Base-by-base conservation (phyloP, 768 basidiomycete species). In the Suillus weaverae region DNA sequence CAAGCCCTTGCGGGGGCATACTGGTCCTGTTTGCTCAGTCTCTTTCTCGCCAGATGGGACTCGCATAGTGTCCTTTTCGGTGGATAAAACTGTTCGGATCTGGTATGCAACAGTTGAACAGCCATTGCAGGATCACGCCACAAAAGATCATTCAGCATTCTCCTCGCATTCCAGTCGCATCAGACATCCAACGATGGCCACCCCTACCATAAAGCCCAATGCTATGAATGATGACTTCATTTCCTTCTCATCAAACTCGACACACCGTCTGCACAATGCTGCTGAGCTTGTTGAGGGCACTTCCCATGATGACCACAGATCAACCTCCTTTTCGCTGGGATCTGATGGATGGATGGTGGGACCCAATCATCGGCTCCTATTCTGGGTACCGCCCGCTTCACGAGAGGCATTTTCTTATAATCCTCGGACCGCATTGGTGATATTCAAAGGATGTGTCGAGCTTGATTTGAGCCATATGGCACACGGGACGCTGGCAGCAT, bases 301-400 rank as follows among this genome's bases (percentile, higher is more conserved):
- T 30, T 62, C 44, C 46, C 20, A 20, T 4, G 43, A 44, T 44
- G 46, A 48, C 22, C 46, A 11, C 10, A 46, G n/a, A 46, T 46
- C 11, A 46, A 46, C 46, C n/a, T 48, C 46, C n/a, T 62, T 35
- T 36, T 50, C 32, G 3, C 22, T 62, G 46, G 8, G 53, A 33
- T 11, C 22, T 36, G 60, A 64, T 61, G 64, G 64, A 22, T 64
- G 64, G 64, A 33, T 62, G 26, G 35, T 51, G 5, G 64, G 60
- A 22, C 64, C 64, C 13, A 16, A 18, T 43, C 26, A n/a, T n/a
- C 43, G 43, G 32, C 50, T 63, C 13, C 35, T 63, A 22, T 36
- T 62, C 20, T 65, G 64, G 62, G 64, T 65, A 7, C 64, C 62
- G 14, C n/a, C 55, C 32, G 60, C 64, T 32, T 53, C 16, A 14